Percentiles rank a stretch among this genome's conserved stretches.
Conservation (phyloP, 1,139 yeast genomes). For the Protomyces gravidus region DNA sequence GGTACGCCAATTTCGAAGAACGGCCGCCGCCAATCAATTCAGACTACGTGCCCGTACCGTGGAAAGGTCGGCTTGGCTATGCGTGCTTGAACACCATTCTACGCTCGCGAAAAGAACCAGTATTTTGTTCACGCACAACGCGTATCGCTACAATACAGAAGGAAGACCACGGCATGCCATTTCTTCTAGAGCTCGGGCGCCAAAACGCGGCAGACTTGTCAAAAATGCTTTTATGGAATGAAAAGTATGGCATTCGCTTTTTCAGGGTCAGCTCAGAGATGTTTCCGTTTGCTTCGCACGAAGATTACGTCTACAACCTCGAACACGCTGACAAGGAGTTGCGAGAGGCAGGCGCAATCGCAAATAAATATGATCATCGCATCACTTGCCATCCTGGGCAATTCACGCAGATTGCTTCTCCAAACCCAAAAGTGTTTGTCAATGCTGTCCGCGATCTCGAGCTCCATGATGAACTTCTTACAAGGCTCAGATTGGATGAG, state of each 20-base stretch:
- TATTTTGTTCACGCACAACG: slow-evolving; percentile 31
- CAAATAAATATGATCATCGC: slow-evolving; percentile 29
- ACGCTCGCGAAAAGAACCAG: slow-evolving; percentile 19
- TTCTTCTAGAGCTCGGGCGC: slow-evolving; percentile 22
- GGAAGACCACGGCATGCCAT: slow-evolving; percentile 26
- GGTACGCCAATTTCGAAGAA: slow-evolving; percentile 17
- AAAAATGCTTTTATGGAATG: slow-evolving; percentile 29
- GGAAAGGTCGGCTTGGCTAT: slow-evolving; percentile 27
- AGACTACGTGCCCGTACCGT: slow-evolving; percentile 25
- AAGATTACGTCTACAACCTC: slow-evolving; percentile 28
- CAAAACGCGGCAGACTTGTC: slow-evolving; percentile 29
- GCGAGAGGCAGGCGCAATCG: slow-evolving; percentile 29
- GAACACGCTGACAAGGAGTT: slow-evolving; percentile 29
- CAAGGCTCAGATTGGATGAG: slow-evolving; percentile 23
- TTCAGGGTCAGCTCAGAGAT: slow-evolving; percentile 28
- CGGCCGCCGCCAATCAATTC: slow-evolving; percentile 20
- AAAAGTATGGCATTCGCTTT: slow-evolving; percentile 30
- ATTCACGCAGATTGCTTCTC: slow-evolving; percentile 30
- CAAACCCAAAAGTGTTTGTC: slow-evolving; percentile 25
- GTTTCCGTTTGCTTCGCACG: slow-evolving; percentile 31
- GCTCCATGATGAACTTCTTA: slow-evolving; percentile 29
- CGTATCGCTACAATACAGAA: slow-evolving; percentile 28
- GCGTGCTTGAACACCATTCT: slow-evolving; percentile 30
- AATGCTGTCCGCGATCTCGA: slow-evolving; percentile 29
- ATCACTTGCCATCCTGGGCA: slow-evolving; percentile 31